Conservation (phyloP, 2,329 filamentous ascomycete species). For the Penicillium sclerotiorum region DNA sequence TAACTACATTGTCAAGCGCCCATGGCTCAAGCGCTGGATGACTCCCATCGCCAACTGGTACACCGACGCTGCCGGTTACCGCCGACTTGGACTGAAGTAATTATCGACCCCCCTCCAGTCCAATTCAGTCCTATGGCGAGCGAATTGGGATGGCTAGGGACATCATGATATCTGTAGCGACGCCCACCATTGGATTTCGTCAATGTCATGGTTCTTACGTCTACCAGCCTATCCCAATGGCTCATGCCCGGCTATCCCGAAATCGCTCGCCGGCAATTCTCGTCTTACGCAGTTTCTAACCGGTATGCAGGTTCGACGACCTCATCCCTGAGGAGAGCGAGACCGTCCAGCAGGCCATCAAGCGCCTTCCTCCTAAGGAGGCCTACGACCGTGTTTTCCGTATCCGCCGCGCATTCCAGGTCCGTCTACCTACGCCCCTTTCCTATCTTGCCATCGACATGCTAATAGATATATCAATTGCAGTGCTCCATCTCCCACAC, state of each 20-base stretch:
- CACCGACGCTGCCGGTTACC: slow-evolving; percentile 84
- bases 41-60: slow-evolving; percentile 88
- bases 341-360: slow-evolving; percentile 80
- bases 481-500: slow-evolving; percentile 69
- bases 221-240: slow-evolving; percentile 14
- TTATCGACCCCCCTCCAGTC: slow-evolving; percentile 27
- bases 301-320: slow-evolving; percentile 76
- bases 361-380: slow-evolving; percentile 86
- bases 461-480: slow-evolving; percentile 27
- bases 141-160: slow-evolving; percentile 7
- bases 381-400: slow-evolving; percentile 97
- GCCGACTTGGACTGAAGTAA: slow-evolving; percentile 88
- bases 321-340: slow-evolving; percentile 92
- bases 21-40: slow-evolving; percentile 80
- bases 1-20: slow-evolving; percentile 77
- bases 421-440: slow-evolving; percentile 41
- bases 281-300: slow-evolving; percentile 19
- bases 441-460: slow-evolving; percentile 9
- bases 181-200: not conserved
- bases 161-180: not conserved
- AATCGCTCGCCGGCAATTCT: slow-evolving; percentile 8
- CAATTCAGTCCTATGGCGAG: slow-evolving; percentile 17
- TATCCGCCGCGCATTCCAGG: slow-evolving; percentile 91
- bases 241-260: slow-evolving; percentile 17
- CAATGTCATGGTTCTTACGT: not conserved